Percentiles rank a stretch among this genome's conserved stretches.
Evolutionary conservation across 228 moss, liverwort and hornwort species (phyloP).

Genomic region (Sphagnum fallax): DNA sequence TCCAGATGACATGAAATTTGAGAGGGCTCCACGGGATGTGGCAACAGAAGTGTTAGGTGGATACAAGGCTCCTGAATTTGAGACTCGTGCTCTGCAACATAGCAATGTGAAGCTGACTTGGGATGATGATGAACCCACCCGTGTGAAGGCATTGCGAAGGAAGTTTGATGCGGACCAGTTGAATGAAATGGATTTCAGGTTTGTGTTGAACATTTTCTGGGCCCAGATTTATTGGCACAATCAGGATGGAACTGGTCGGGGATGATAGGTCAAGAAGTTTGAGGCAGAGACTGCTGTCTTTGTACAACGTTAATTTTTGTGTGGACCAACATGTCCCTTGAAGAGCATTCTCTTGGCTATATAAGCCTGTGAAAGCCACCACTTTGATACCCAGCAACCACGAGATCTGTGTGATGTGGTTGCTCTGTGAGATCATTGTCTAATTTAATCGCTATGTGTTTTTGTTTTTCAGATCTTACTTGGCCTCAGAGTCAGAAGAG

Average conservation of each 20-base stretch:
- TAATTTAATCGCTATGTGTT: neutral
- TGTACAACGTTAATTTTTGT: neutral
- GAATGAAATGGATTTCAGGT: slow-evolving; percentile 93
- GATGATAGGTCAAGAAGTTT: no score
- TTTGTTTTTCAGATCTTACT: slow-evolving; percentile 42
- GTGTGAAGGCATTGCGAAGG: slow-evolving; percentile 74
- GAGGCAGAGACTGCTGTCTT: no score
- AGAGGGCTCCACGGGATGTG: slow-evolving; percentile 56
- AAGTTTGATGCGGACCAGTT: slow-evolving; percentile 86
- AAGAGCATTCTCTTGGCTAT: no score
- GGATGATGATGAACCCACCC: slow-evolving; percentile 96
- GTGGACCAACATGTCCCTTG: neutral
- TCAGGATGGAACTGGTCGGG: no score
- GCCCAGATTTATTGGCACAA: no score
- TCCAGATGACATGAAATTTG: slow-evolving; percentile 74
- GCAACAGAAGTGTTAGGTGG: slow-evolving; percentile 57
- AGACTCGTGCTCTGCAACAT: slow-evolving; percentile 90
- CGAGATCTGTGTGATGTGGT: no score
- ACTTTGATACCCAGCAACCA: no score
- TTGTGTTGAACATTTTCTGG: slow-evolving; percentile 1
- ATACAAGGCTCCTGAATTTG: slow-evolving; percentile 82
- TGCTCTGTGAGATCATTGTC: no score
- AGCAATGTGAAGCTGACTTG: slow-evolving; percentile 91
- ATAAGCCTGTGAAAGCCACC: no score
- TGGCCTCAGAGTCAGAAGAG: slow-evolving; percentile 56